A percentile compares a stretch with the other conserved stretches of the same genome.
Conservation (phyloP, 345 rosid species). For the Syzygium grande region DNA sequence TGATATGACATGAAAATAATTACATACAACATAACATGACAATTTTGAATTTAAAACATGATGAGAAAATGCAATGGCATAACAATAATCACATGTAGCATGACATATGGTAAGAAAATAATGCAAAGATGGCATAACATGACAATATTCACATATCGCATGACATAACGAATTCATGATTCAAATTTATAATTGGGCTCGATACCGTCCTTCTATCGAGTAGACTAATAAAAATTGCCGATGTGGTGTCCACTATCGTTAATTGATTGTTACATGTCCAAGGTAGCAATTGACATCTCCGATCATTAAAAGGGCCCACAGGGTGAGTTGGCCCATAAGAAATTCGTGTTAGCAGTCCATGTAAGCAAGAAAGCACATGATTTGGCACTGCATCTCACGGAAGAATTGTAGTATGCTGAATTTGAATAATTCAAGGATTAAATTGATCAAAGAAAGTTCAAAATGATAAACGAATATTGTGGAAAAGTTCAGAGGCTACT, state of each 20-base stretch:
- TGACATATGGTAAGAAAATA: neutral
- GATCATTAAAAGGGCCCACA: neutral
- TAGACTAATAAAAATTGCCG: neutral
- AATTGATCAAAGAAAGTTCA: neutral
- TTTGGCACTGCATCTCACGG: neutral
- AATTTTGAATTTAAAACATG: fast-evolving
- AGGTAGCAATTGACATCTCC: neutral
- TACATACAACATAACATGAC: neutral
- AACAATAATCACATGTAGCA: neutral
- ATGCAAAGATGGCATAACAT: neutral
- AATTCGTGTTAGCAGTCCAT: fast-evolving
- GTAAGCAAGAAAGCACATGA: neutral
- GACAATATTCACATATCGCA: neutral
- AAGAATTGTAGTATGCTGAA: neutral
- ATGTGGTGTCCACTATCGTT: neutral
- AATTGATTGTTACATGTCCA: neutral
- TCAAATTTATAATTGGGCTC: neutral
- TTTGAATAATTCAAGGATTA: neutral
- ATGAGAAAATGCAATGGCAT: neutral
- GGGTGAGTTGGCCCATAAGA: neutral
- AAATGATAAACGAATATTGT: neutral
- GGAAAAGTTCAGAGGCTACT: neutral
- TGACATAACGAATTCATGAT: neutral
- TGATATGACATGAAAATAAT: neutral
- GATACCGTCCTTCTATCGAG: neutral